Base-by-base conservation (phyloP, 352 stramenopile genomes). In the Phytophthora pluvialis region DNA sequence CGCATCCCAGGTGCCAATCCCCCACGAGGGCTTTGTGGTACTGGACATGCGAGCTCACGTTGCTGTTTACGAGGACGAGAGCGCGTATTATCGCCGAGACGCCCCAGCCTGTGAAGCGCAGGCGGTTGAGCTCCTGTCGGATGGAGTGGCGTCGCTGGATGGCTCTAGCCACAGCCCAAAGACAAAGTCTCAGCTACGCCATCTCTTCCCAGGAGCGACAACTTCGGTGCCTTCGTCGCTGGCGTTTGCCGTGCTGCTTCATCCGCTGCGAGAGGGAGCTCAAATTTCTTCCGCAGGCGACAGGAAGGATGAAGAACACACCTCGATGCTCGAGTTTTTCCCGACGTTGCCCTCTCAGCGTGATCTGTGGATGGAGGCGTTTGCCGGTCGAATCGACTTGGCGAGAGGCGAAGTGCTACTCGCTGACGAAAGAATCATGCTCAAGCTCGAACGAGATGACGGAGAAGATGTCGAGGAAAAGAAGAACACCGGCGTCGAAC, bases 361-460 rank as follows among this genome's bases (percentile, higher is more conserved):
- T n/a, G 70, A 70, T 16, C 44, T 70, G 5, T 91, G 80, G 80
- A 32, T 77, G 11, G 45, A 70, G 6, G 74, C 75, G 1, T 78
- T 91, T 39, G 55, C 43, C 1, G 46, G 28, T 7, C 70, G 73
- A 11, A 74, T 90, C 10, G 70, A 85, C 18, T 66, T 82, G 15
- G 50, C 55, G 2, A 85, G 86, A 60, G 80, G 83, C 10, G 78
- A 90, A 59, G 72, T 78, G 32, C 71, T 90, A 0, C 60, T 90
- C 1, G 58, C 46, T 0, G 80, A 90, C 40, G 82, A 91, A 13
- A 85, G 81, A 47, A 45, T 75, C 11, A 70, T 91, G 9, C 26
- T 89, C 8, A 67, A 38, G 5, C 66, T 91, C 3, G 80, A 89
- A 39, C 13, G 43, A 42, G 39, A 67, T 28, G 45, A 60, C 15